phyloP scores from a whole-genome alignment of 1,284 basidiomycete species.

The Heterobasidion irregulare region DNA sequence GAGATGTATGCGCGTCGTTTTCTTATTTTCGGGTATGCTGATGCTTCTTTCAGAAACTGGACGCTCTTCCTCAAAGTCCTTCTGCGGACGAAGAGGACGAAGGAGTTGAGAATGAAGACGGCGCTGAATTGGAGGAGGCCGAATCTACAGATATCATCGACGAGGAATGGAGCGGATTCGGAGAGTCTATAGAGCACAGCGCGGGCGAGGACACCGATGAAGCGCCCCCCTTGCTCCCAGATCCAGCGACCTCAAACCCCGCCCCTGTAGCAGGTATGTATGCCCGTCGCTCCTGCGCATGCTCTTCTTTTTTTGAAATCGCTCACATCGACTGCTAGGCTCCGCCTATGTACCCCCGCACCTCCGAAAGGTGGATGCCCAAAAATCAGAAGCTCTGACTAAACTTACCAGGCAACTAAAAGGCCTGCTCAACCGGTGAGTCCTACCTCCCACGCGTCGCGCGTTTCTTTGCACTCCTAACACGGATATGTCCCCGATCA shows the following conservation, averaged over 20 bases:
- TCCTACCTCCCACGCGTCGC: not conserved
- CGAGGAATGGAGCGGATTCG: conserved; percentile 18
- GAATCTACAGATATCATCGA: conserved; percentile 5
- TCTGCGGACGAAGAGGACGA: conserved; percentile 13
- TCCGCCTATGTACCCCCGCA: conserved; percentile 60
- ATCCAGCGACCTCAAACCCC: not conserved
- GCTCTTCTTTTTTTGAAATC: not conserved
- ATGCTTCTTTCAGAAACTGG: conserved; percentile 3
- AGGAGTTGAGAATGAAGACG: conserved; percentile 12
- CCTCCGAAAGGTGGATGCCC: conserved; percentile 33
- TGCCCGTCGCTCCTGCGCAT: not conserved
- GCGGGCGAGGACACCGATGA: not conserved
- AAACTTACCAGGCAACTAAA: conserved; percentile 80
- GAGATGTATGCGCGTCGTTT: conserved; percentile 27
- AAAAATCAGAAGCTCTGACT: conserved; percentile 39
- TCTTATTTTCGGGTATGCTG: conserved; percentile 14
- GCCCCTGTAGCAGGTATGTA: not conserved
- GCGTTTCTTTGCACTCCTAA: conserved; percentile 1
- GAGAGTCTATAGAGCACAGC: not conserved
- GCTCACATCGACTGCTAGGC: conserved; percentile 14
- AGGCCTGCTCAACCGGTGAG: conserved; percentile 81
- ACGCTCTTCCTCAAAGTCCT: not conserved
- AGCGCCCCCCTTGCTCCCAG: not conserved
- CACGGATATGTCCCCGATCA: conserved; percentile 19
- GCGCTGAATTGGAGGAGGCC: conserved; percentile 10